Conservation (phyloP, 345 rosid genomes). For the Bruguiera gymnorhiza region DNA sequence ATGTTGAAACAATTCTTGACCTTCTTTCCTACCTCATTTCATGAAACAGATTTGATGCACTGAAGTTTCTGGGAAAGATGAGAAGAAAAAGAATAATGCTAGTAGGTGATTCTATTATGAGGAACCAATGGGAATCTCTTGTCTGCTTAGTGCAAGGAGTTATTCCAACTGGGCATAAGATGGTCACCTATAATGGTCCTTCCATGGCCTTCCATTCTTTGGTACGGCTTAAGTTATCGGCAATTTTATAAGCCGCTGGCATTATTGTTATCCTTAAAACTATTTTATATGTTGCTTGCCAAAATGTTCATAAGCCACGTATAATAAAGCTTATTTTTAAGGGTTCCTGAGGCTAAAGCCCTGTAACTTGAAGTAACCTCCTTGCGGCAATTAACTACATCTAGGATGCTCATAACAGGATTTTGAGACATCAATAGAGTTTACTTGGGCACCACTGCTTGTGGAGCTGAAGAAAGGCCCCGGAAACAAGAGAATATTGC, state of each 20-base stretch:
- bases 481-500: constrained; percentile 58
- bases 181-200: constrained; percentile 64
- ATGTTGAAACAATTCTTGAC: too few relatives aligned
- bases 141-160: constrained; percentile 91
- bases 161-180: constrained; percentile 64
- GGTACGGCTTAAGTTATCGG: constrained; percentile 31
- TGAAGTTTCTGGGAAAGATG: constrained; percentile 74
- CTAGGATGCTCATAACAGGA: constrained; percentile 43
- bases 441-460: constrained; percentile 90
- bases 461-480: constrained; percentile 68
- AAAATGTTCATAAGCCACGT: too few relatives aligned
- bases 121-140: constrained; percentile 98
- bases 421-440: constrained; percentile 72
- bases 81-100: constrained; percentile 81
- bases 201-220: constrained; percentile 85
- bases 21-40: not conserved
- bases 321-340: not conserved
- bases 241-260: too few relatives aligned
- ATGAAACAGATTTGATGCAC: constrained; percentile 67
- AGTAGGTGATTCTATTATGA: constrained; percentile 94
- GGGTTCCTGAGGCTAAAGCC: not conserved
- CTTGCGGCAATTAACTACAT: not conserved
- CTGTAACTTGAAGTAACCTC: not conserved
- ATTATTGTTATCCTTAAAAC: too few relatives aligned
- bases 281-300: too few relatives aligned